Conservation (phyloP, 2,329 filamentous ascomycete genomes). For the Pyrenochaeta sp. region DNA sequence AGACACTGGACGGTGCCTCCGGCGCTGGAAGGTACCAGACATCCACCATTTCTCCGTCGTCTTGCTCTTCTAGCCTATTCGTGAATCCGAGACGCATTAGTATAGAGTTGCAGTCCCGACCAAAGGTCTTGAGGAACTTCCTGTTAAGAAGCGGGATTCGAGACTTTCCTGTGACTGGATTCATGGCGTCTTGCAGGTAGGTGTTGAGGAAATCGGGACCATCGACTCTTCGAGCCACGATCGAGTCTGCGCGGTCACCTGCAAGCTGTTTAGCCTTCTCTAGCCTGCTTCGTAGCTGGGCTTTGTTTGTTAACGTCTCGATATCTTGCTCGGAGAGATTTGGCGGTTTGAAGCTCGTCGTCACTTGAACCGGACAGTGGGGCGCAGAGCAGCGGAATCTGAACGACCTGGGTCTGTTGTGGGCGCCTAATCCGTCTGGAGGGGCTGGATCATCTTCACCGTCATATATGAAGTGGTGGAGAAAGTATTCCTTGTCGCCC, state of each 20-base stretch:
- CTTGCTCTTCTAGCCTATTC: slow-evolving; percentile 39
- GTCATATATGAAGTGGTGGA: slow-evolving; percentile 66
- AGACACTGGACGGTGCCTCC: slow-evolving; percentile 22
- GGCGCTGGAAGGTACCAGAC: slow-evolving; percentile 46
- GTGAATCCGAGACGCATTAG: slow-evolving; percentile 66
- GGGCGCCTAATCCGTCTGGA: slow-evolving; percentile 20
- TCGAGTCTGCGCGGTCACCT: slow-evolving; percentile 62
- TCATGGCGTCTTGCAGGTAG: slow-evolving; percentile 67
- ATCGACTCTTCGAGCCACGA: slow-evolving; percentile 60
- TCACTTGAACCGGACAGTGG: slow-evolving; percentile 63
- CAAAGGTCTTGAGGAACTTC: slow-evolving; percentile 69
- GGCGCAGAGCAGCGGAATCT: slow-evolving; percentile 66
- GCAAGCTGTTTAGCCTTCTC: slow-evolving; percentile 59
- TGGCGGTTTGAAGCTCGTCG: slow-evolving; percentile 61
- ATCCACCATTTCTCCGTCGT: slow-evolving; percentile 38
- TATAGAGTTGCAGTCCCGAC: slow-evolving; percentile 65
- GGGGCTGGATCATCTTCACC: slow-evolving; percentile 21
- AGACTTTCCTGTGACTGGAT: slow-evolving; percentile 58
- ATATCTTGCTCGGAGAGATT: slow-evolving; percentile 59
- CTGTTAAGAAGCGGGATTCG: slow-evolving; percentile 68
- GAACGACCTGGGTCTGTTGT: slow-evolving; percentile 33
- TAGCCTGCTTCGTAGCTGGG: slow-evolving; percentile 61
- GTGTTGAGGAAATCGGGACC: slow-evolving; percentile 64
- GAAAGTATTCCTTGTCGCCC: slow-evolving; percentile 56
- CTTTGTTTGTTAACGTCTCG: slow-evolving; percentile 61